Base-by-base conservation (phyloP, 768 basidiomycete species). In the Hygrocybe punicea region DNA sequence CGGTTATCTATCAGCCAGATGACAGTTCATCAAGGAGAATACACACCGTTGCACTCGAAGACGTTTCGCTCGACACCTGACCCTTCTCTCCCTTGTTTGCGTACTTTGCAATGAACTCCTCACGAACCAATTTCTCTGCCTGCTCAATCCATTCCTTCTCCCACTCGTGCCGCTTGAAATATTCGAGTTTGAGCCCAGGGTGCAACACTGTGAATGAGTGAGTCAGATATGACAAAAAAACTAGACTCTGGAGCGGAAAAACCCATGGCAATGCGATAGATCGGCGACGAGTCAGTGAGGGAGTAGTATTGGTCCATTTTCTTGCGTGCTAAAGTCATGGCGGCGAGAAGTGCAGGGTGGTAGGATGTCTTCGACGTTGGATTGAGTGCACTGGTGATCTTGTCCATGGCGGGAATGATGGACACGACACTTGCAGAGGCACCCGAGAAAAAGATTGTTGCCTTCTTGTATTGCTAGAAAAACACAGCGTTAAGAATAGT, bases 251-350 rank as follows among this genome's bases (percentile, higher is more conserved):
- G 17, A 17, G 67, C 17, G 19, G 40, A 42, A 14, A 11, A 52
- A 76, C 74, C 60, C 71, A 76, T 76, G 5, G 70, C 71, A 62
- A 76, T 71, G 0, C 64, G 59, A 51, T 73, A 76, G 1, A 65
- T 51, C 13, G 74, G 63, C 1, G 69, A 71, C 2, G 55, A 24
- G 59, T 75, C 74, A 1, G 70, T 76, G 14, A 54, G 35, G 2
- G 58, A 52, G 50, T 74, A 76, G 56, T 76, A 76, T 0, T 58
- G 39, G 57, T 75, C 71, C 2, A 76, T 59, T 0, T 62, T 71
- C 17, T 60, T 56, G 46, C 72, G 71, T 2, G 60, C 68, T 9
- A 70, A 57, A 9, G 52, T 57, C 4, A 69, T 50, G 4, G 69
- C 62, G 6, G 63, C 60, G 14, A 55, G 59, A 39, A 76, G 69